Percentiles rank a stretch among this genome's conserved stretches.
Evolutionary conservation across 1,139 yeast species (phyloP).

Genomic region (Candida mesenterica): DNA sequence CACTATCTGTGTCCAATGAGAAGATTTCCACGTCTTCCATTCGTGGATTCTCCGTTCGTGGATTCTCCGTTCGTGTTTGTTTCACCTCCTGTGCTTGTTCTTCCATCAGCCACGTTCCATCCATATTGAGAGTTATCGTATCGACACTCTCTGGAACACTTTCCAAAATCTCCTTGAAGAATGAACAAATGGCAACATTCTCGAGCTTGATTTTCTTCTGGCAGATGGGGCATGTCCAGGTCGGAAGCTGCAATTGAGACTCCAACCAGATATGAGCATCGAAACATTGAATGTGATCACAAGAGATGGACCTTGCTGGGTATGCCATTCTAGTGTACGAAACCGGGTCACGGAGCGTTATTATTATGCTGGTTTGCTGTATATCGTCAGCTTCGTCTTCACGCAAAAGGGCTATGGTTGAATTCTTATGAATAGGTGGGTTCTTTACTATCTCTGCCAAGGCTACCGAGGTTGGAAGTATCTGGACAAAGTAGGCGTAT

Average conservation of each 20-base stretch:
- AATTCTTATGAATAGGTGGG: slow-evolving; percentile 47
- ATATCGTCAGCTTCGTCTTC: slow-evolving; percentile 47
- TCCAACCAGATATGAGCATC: slow-evolving; percentile 61
- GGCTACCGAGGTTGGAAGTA: slow-evolving; percentile 38
- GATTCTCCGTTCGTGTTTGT: too few species aligned
- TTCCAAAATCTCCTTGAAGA: slow-evolving; percentile 50
- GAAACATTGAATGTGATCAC: slow-evolving; percentile 72
- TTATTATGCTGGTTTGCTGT: slow-evolving; percentile 56
- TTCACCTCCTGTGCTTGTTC: slow-evolving; percentile 7
- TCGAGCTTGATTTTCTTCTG: slow-evolving; percentile 38
- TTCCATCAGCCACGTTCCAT: slow-evolving; percentile 56
- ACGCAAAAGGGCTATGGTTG: slow-evolving; percentile 45
- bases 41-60: too few species aligned
- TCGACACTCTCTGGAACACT: slow-evolving; percentile 48
- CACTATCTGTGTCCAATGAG: neutral
- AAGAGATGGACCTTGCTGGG: slow-evolving; percentile 59
- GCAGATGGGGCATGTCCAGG: slow-evolving; percentile 73
- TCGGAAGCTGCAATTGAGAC: slow-evolving; percentile 59
- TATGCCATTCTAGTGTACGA: slow-evolving; percentile 57
- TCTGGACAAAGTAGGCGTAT: slow-evolving; percentile 54
- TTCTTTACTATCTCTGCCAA: slow-evolving; percentile 25
- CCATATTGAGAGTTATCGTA: slow-evolving; percentile 50
- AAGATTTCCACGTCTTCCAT: neutral
- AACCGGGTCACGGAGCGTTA: slow-evolving; percentile 64
- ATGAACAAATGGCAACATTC: slow-evolving; percentile 63